A percentile compares a stretch with the other conserved stretches of the same genome.
phyloP scores from a whole-genome alignment of 2,329 filamentous ascomycete species.

The Microsporum audouinii region DNA sequence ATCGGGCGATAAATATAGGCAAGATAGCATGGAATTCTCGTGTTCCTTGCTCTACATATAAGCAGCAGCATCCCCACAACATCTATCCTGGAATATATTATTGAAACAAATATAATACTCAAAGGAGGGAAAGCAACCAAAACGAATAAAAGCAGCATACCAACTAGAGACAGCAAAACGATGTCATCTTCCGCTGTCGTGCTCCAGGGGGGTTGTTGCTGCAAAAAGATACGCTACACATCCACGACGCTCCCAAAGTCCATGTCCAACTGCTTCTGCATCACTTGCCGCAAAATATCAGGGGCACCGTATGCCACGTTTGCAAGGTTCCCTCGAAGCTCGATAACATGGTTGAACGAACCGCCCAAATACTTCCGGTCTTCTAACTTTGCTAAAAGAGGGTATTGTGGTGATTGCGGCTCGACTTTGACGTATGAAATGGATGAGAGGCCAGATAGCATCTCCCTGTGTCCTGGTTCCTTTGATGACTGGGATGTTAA shows the following conservation, averaged over 20 bases:
- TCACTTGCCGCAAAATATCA: constrained; percentile 39
- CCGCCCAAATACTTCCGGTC: constrained; percentile 26
- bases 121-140: neutral
- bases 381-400: constrained; percentile 33
- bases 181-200: constrained; percentile 9
- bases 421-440: constrained; percentile 38
- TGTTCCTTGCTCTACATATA: too few species aligned
- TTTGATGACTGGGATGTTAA: constrained; percentile 33
- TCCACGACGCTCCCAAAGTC: constrained; percentile 25
- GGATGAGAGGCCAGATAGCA: constrained; percentile 21
- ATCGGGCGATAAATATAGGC: too few species aligned
- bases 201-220: constrained; percentile 36
- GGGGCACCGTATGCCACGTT: constrained; percentile 39
- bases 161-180: neutral
- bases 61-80: neutral
- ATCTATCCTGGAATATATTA: neutral
- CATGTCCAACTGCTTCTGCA: constrained; percentile 38
- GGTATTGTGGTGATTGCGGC: constrained; percentile 38
- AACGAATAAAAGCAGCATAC: neutral
- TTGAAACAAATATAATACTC: too few species aligned
- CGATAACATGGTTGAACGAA: constrained; percentile 28
- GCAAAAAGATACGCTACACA: constrained; percentile 34
- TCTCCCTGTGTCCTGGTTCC: constrained; percentile 31
- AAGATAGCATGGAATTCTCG: too few species aligned
- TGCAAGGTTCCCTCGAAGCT: constrained; percentile 24